Percentiles rank a stretch among this genome's conserved stretches.
These are phyloP conservation scores for Talaromyces marneffei DNA, from an alignment of 2,329 filamentous ascomycete species.

Conservation along the genomic window DNA sequence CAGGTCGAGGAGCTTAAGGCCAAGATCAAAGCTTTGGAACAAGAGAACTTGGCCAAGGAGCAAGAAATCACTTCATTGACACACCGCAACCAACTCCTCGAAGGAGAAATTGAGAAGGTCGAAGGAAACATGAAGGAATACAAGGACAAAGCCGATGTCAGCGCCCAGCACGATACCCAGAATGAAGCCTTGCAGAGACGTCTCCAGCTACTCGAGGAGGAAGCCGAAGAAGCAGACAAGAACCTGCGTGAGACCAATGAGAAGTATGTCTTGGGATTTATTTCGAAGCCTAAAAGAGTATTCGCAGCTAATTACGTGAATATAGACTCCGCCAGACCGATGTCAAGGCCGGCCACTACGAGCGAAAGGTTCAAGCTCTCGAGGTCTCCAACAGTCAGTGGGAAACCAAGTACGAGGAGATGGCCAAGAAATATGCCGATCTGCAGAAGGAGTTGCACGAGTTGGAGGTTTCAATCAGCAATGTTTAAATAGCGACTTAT, in stretches of 20 bases:
- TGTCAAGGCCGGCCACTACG: conserved; percentile 97
- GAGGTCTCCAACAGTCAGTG: conserved; percentile 87
- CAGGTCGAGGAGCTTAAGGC: conserved; percentile 81
- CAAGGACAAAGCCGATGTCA: conserved; percentile 81
- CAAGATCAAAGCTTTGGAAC: conserved; percentile 85
- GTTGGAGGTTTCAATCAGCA: conserved; percentile 85
- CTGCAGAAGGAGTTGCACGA: conserved; percentile 88
- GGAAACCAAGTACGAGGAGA: conserved; percentile 98
- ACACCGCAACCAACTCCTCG: conserved; percentile 91
- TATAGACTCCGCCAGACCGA: conserved; percentile 93
- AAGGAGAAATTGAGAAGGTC: conserved; percentile 86
- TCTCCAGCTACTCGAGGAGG: conserved; percentile 93
- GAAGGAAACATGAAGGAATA: conserved; percentile 76
- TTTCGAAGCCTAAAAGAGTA: neutral
- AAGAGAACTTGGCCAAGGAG: conserved; percentile 94
- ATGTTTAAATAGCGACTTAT: conserved; percentile 60
- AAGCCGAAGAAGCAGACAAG: conserved; percentile 94
- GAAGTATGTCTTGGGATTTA: conserved; percentile 63
- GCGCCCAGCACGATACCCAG: conserved; percentile 74
- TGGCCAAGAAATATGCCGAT: conserved; percentile 77
- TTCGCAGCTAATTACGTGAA: neutral
- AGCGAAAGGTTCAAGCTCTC: conserved; percentile 97
- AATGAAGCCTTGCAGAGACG: conserved; percentile 88
- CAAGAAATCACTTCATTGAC: conserved; percentile 94
- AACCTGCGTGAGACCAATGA: conserved; percentile 95